A percentile compares a stretch with the other conserved stretches of the same genome.
Evolutionary conservation across 176 grass and related monocot genomes (phyloP).

Genomic region (Neostapfia colusana): DNA sequence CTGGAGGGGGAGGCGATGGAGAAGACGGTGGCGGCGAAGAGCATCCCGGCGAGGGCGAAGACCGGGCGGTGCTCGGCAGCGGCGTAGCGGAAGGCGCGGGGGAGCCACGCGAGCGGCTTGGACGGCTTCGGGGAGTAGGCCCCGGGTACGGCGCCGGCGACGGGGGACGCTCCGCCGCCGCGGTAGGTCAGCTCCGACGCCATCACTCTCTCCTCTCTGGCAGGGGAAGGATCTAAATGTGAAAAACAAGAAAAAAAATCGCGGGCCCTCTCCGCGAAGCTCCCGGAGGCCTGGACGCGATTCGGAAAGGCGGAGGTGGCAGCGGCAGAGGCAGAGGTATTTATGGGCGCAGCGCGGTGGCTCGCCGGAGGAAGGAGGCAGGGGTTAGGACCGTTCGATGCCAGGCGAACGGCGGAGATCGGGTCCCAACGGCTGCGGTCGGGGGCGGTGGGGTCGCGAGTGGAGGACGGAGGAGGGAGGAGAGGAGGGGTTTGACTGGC

Average conservation of each 20-base stretch:
- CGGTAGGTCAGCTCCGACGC: conserved; percentile 87
- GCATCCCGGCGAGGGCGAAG: conserved; percentile 77
- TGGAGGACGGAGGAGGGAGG: conserved; percentile 1
- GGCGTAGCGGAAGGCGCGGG: conserved; percentile 58
- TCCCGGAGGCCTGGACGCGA: background rate
- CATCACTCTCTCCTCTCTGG: conserved; percentile 33
- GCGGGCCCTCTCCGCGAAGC: background rate
- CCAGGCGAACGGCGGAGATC: background rate
- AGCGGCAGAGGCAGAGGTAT: conserved; percentile 14
- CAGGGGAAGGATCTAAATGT: background rate
- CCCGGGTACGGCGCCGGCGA: background rate
- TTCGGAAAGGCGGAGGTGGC: conserved; percentile 30
- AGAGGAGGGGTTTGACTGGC: conserved; percentile 22
- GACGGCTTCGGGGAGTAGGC: conserved; percentile 54
- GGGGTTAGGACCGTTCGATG: background rate
- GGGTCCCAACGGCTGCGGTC: background rate
- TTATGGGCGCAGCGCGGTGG: conserved; percentile 39
- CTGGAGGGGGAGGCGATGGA: conserved; percentile 31
- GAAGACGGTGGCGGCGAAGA: conserved; percentile 60
- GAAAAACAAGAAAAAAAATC: background rate
- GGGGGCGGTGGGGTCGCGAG: background rate
- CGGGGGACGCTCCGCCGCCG: conserved; percentile 40
- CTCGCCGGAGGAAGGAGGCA: background rate
- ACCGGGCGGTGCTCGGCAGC: conserved; percentile 63
- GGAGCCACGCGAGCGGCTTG: conserved; percentile 64